Base-by-base conservation (phyloP, 352 stramenopile genomes). In the Phytophthora ramorum region DNA sequence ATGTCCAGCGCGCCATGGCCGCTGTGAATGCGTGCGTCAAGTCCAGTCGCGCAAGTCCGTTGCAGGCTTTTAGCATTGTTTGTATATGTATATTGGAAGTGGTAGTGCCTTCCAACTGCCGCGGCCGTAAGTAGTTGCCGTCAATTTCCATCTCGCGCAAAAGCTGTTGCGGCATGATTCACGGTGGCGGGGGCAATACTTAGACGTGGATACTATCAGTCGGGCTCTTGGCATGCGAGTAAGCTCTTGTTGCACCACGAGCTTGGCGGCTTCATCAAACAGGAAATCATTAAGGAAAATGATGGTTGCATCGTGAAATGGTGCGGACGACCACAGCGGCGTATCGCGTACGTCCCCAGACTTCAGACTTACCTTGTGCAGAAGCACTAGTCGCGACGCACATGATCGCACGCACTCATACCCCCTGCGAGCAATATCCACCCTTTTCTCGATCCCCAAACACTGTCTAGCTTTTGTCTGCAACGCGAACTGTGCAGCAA, bases 211-310 rank as follows among this genome's bases (percentile, higher is more conserved):
- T 7, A 62, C 43, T 9, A 62, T 8, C 22, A 48, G 1, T 37
- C 54, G 54, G 13, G 32, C 32, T 46, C 32, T 44, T 26, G 6
- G 41, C 43, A 62, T 48, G 12, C 37, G 14, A n/a, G 19, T 14
- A 3, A 62, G 32, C 2, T 54, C 24, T 24, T 47, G 5, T 19
- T 47, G 26, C 3, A 28, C 24, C 24, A 28, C 24, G 24, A 28
- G 2, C 24, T 28, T 28, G 2, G 24, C 24, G 24, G 24, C 28
- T 30, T 62, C 54, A 2, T 53, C 19, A 10, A 54, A 48, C 14
- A 54, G 54, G 6, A 62, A 54, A 47, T 46, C 44, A 24, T 62
- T 53, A 1, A 62, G 41, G 14, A 59, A 48, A 26, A 47, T 26
- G 14, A 54, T 30, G 3, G 32, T 28, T 0, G 43, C 54, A 5